phyloP scores from a whole-genome alignment of 2,329 filamentous ascomycete genomes.

The Lizonia empirigonia region DNA sequence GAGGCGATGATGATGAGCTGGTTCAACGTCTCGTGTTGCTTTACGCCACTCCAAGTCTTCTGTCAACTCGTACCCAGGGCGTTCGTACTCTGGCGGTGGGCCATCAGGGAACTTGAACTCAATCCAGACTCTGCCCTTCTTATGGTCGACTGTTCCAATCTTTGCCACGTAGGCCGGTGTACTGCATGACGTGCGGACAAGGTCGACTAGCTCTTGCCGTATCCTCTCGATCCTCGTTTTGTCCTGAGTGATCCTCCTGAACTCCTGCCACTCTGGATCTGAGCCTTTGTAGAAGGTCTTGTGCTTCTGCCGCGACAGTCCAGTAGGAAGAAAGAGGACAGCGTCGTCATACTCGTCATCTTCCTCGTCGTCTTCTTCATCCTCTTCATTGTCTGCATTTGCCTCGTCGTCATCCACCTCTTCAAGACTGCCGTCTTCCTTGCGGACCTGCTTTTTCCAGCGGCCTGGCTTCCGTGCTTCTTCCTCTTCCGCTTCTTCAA shows the following conservation, averaged over 20 bases:
- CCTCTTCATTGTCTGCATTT: constrained; percentile 36
- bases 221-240: constrained; percentile 48
- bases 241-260: constrained; percentile 54
- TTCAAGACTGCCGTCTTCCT: constrained; percentile 20
- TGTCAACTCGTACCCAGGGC: constrained; percentile 52
- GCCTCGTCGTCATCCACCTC: constrained; percentile 28
- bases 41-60: constrained; percentile 46
- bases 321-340: constrained; percentile 56
- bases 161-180: neutral
- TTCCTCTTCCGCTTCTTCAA: constrained; percentile 27
- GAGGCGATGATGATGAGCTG: constrained; percentile 47
- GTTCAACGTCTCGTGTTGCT: constrained; percentile 36
- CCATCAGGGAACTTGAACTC: constrained; percentile 56
- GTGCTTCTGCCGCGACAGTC: constrained; percentile 49
- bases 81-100: constrained; percentile 56
- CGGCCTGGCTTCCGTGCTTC: constrained; percentile 4
- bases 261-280: constrained; percentile 62
- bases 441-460: constrained; percentile 11
- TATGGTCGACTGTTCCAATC: constrained; percentile 49
- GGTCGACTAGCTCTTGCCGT: constrained; percentile 46
- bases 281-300: constrained; percentile 54
- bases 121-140: constrained; percentile 54
- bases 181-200: constrained; percentile 37
- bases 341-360: constrained; percentile 37
- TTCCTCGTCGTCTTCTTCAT: constrained; percentile 37